Evolutionary conservation across 2,329 filamentous ascomycete species (phyloP), one percentile per base, ranked within the genome.

Genomic region (Aspergillus neotritici): DNA sequence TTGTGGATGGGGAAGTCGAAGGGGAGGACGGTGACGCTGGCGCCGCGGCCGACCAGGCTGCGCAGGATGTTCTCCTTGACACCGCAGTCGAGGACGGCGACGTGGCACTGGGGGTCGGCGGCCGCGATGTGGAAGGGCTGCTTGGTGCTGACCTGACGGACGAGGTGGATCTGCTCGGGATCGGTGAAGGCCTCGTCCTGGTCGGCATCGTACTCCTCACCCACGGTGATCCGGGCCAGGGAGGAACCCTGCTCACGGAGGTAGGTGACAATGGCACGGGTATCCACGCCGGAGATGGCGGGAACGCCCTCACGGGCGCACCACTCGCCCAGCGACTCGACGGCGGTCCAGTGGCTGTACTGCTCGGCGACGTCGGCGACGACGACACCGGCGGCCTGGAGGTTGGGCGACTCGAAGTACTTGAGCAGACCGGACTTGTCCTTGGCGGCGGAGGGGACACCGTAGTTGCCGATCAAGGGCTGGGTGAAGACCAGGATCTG

Each of bases 21-120:
- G 47, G 93, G 93, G 76, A 98, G 94, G 60, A 88, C 87, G 32
- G 93, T 97, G 52, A 94, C 86, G 51, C 87, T 90, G 41, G 90
- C 87, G 48, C 93, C 93, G 52, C 93, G 89, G 70, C 80, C 84
- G 62, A 97, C 90, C 48, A 98, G 77, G 67, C 87, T 94, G 62
- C 93, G 88, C 47, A 98, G 83, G 60, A 98, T 98, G 76, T 98
- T 98, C 80, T 98, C 93, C 80, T 98, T 98, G 56, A 97, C 93
- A 75, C 93, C 93, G 63, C 93, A 98, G 72, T 98, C 93, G 64
- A 98, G 85, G 56, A 98, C 79, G 46, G 91, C 93, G 56, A 98
- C 82, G 72, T 98, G 93, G 66, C 87, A 84, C 61, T 85, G 82
- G 51, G 91, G 88, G 54, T 84, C 80, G 28, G 83, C 80, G 40